Percentiles rank a stretch among this genome's conserved stretches.
Evolutionary conservation across 192 early-diverging fungal genomes (phyloP).

Genomic region (Coemansia sp.): DNA sequence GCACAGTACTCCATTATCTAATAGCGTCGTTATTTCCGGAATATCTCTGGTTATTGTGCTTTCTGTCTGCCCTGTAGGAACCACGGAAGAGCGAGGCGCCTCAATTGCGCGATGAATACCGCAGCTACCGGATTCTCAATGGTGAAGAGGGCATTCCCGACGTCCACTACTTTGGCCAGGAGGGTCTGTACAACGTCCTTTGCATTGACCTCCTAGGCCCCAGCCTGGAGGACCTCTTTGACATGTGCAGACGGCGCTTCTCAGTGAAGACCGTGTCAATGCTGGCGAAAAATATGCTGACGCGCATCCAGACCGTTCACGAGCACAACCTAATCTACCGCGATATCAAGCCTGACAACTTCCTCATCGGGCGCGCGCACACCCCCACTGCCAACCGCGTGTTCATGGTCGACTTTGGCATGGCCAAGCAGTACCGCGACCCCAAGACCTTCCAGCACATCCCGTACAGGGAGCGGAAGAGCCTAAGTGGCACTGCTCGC

Average conservation of each 20-base stretch:
- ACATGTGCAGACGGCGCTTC: slow-evolving; percentile 85
- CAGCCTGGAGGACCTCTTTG: slow-evolving; percentile 86
- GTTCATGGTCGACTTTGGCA: slow-evolving; percentile 88
- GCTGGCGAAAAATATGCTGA: slow-evolving; percentile 82
- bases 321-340: slow-evolving; percentile 89
- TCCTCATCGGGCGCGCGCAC: slow-evolving; percentile 83
- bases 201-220: slow-evolving; percentile 90
- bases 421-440: slow-evolving; percentile 87
- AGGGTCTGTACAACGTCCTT: slow-evolving; percentile 81
- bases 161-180: slow-evolving; percentile 80
- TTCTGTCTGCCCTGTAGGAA: slow-evolving; percentile 41
- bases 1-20: slow-evolving; percentile 2
- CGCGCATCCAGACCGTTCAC: slow-evolving; percentile 77
- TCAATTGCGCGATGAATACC: slow-evolving; percentile 95
- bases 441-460: slow-evolving; percentile 83
- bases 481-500: slow-evolving; percentile 87
- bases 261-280: slow-evolving; percentile 83
- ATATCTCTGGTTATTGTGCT: slow-evolving; percentile 3
- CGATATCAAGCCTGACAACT: slow-evolving; percentile 92
- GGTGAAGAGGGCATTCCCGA: slow-evolving; percentile 88
- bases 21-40: slow-evolving; percentile 8
- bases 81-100: slow-evolving; percentile 90
- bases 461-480: slow-evolving; percentile 90
- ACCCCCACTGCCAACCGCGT: slow-evolving; percentile 70
- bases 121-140: slow-evolving; percentile 90